Conservation (phyloP, 176 grass and related monocot genomes). For the Musa acuminata region DNA sequence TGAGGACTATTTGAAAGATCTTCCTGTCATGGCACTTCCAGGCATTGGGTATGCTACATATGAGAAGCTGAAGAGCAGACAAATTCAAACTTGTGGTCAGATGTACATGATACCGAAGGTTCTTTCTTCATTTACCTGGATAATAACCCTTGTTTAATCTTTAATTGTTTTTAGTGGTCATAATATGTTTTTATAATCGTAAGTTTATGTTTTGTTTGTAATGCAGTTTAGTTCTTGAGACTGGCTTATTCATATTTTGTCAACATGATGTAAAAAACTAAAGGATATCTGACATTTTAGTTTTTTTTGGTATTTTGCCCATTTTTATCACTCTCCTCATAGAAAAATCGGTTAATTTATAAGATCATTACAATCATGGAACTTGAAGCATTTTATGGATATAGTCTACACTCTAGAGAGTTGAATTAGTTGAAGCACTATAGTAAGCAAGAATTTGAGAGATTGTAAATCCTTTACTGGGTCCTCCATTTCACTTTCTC, state of each 20-base stretch:
- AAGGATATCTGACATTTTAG: no score
- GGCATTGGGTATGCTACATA: conserved; percentile 64
- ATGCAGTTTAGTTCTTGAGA: neutral
- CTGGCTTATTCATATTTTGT: neutral
- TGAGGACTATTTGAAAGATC: conserved; percentile 59
- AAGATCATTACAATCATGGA: no score
- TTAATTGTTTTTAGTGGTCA: neutral
- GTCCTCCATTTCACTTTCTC: no score
- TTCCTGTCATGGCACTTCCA: conserved; percentile 78
- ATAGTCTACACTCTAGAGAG: no score
- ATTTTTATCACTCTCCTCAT: no score
- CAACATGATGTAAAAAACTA: neutral
- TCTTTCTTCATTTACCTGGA: neutral
- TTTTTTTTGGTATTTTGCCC: no score
- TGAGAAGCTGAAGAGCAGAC: conserved; percentile 52
- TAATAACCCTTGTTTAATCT: neutral
- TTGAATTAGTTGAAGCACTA: no score
- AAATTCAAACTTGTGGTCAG: conserved; percentile 58
- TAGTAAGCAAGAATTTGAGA: no score
- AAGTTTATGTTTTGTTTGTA: neutral
- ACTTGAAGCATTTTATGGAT: no score
- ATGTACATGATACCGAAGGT: conserved; percentile 66
- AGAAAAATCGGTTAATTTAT: no score
- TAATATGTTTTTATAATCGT: neutral
- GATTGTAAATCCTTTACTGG: no score